phyloP scores from a whole-genome alignment of 306 rosid genomes.

The Medicago truncatula region DNA sequence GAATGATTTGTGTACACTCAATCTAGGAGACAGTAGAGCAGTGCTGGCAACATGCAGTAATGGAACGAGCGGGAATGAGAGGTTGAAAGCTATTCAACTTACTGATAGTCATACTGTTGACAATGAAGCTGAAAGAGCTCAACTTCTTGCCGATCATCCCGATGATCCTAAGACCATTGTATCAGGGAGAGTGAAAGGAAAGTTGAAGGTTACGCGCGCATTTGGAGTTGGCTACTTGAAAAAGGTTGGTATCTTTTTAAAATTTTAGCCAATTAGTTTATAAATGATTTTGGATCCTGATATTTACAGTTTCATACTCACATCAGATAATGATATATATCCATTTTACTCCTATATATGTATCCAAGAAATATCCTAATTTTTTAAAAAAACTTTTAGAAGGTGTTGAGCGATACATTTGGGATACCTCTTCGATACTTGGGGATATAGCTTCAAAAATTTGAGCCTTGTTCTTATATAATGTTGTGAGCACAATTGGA shows the following conservation, averaged over 20 bases:
- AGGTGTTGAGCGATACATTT: too few species aligned
- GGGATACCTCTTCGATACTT: too few species aligned
- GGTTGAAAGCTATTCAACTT: constrained; percentile 79
- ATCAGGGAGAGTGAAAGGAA: constrained; percentile 92
- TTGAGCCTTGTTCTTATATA: too few species aligned
- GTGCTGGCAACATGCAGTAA: constrained; percentile 67
- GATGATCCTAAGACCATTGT: constrained; percentile 74
- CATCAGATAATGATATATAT: too few species aligned
- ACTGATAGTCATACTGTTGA: constrained; percentile 90
- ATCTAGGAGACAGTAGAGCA: constrained; percentile 94
- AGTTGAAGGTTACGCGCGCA: constrained; percentile 93
- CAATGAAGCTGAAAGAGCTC: constrained; percentile 70
- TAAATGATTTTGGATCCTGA: constrained; percentile 31
- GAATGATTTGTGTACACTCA: constrained; percentile 82
- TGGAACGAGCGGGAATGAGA: constrained; percentile 44
- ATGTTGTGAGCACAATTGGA: too few species aligned
- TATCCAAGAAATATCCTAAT: too few species aligned
- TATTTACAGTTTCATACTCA: neutral
- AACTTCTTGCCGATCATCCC: constrained; percentile 71
- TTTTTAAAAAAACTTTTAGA: too few species aligned
- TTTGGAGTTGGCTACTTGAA: constrained; percentile 98
- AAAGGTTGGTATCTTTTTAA: constrained; percentile 59
- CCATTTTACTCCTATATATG: too few species aligned
- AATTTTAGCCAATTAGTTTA: constrained; percentile 24
- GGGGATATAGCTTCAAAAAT: too few species aligned